These are phyloP conservation scores for Clonostachys chloroleuca DNA, from an alignment of 2,329 filamentous ascomycete species.

Conservation along the genomic window DNA sequence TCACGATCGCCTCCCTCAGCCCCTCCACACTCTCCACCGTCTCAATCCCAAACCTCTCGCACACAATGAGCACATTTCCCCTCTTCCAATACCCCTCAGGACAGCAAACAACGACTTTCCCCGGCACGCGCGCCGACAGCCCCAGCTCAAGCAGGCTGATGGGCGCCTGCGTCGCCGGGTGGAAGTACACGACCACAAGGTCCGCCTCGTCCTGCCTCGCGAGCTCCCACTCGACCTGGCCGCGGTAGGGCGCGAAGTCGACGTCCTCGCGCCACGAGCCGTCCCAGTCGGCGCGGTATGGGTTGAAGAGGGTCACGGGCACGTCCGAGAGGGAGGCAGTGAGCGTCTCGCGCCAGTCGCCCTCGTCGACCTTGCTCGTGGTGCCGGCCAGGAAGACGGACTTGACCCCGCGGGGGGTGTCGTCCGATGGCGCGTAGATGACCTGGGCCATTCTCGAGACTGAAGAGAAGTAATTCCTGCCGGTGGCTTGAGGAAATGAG, in stretches of 20 bases:
- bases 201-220: conserved; percentile 41
- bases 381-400: conserved; percentile 54
- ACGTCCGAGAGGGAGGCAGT: conserved; percentile 28
- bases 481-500: no score
- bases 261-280: conserved; percentile 40
- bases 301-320: conserved; percentile 51
- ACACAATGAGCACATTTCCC: conserved; percentile 53
- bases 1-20: conserved; percentile 23
- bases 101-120: conserved; percentile 41
- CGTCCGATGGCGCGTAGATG: conserved; percentile 19
- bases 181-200: conserved; percentile 50
- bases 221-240: conserved; percentile 56
- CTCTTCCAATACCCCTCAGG: conserved; percentile 44
- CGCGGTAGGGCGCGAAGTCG: conserved; percentile 33
- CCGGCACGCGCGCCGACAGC: conserved; percentile 29
- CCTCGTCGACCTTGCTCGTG: conserved; percentile 30
- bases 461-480: no score
- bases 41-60: conserved; percentile 37
- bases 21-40: conserved; percentile 31
- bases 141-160: conserved; percentile 56
- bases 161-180: conserved; percentile 41
- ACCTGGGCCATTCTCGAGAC: conserved; percentile 10
- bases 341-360: conserved; percentile 45
- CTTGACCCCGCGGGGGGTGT: conserved; percentile 9
- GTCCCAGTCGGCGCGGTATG: conserved; percentile 49